These are phyloP conservation scores for Calonectria henricotiae DNA, from an alignment of 2,329 filamentous ascomycete species.

Conservation along the genomic window DNA sequence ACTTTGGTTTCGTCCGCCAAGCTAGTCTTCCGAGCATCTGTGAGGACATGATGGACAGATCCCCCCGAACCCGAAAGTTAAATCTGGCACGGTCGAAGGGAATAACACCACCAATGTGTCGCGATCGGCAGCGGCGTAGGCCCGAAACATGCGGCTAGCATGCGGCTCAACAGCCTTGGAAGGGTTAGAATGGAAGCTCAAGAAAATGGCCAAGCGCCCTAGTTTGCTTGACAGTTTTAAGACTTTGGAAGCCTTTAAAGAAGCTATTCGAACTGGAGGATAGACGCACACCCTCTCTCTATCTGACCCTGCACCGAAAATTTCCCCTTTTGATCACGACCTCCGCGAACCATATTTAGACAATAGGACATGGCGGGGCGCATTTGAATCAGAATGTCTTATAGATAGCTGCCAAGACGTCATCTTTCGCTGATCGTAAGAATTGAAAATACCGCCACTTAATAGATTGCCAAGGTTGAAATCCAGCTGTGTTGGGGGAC, in stretches of 20 bases:
- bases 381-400: not conserved
- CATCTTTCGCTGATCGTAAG: not conserved
- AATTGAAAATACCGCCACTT: not conserved
- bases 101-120: not conserved
- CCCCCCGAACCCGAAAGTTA: constrained; percentile 10
- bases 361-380: not conserved
- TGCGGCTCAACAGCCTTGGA: constrained; percentile 5
- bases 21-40: not conserved
- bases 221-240: not conserved
- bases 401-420: not conserved
- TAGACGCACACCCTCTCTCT: not conserved
- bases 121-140: not conserved
- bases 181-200: not conserved
- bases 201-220: not conserved
- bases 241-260: not conserved
- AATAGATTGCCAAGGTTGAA: not conserved
- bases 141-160: not conserved
- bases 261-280: not conserved
- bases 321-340: not conserved
- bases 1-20: constrained; percentile 3
- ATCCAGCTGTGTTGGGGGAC: not conserved
- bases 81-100: not conserved
- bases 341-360: not conserved
- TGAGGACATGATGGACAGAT: not conserved
- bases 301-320: not conserved